A percentile compares a stretch with the other conserved stretches of the same genome.
These are phyloP conservation scores for Phytopythium kandeliae DNA, from an alignment of 352 stramenopile genomes.

Conservation along the genomic window DNA sequence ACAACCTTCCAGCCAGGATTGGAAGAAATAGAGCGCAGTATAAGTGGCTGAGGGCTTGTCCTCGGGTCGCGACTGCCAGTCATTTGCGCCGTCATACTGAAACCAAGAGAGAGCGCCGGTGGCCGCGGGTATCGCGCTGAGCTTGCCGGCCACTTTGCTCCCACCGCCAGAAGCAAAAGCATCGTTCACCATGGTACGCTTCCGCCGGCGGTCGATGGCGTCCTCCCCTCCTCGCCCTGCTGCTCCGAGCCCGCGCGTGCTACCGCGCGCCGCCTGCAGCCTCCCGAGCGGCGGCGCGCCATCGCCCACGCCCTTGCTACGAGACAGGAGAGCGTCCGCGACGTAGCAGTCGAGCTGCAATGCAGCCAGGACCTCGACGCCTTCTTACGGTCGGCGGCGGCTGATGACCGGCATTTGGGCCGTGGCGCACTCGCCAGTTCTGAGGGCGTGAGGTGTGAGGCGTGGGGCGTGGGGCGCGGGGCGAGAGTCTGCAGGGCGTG, in stretches of 20 bases:
- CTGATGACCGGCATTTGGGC: too few relatives aligned
- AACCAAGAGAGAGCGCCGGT: slow-evolving; percentile 39
- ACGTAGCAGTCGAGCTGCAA: too few relatives aligned
- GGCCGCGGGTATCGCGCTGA: slow-evolving; percentile 14
- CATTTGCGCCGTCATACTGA: slow-evolving; percentile 67
- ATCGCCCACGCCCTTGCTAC: too few relatives aligned
- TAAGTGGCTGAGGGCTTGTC: slow-evolving; percentile 26
- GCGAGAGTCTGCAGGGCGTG: too few relatives aligned
- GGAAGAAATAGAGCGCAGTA: slow-evolving; percentile 21
- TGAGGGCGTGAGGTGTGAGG: too few relatives aligned
- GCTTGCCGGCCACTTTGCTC: slow-evolving; percentile 65
- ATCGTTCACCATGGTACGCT: slow-evolving; percentile 80
- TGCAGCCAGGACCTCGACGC: too few relatives aligned
- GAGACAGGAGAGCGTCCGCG: too few relatives aligned
- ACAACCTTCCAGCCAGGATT: slow-evolving; percentile 11
- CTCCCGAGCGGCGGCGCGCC: too few relatives aligned
- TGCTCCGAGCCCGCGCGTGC: slow-evolving; percentile 2
- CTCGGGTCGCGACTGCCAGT: slow-evolving; percentile 68
- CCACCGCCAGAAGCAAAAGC: slow-evolving; percentile 81
- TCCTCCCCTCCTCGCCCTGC: slow-evolving; percentile 4
- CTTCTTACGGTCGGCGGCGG: too few relatives aligned
- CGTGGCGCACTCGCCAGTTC: too few relatives aligned
- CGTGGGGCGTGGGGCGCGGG: too few relatives aligned
- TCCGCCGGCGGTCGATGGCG: background rate
- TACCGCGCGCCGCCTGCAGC: too few relatives aligned